Base-by-base conservation (phyloP, 768 basidiomycete species). In the Agaricus blazei region DNA sequence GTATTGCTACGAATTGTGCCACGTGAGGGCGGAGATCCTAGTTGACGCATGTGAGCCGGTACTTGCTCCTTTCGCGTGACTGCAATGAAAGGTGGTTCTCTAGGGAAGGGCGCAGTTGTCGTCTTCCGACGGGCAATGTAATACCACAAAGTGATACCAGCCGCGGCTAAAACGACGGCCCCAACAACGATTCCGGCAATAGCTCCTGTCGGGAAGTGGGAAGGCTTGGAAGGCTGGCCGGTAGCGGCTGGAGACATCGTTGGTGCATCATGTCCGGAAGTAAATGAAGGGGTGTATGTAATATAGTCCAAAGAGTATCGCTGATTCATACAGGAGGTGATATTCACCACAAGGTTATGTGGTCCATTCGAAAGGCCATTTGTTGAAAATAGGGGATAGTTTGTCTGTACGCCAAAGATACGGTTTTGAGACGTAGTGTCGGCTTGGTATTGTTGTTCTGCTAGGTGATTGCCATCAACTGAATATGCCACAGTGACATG, bases 261-360 rank as follows among this genome's bases (percentile, higher is more conserved):
- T 15, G 51, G 31, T 12, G 36, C 31, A 7, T 52, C 27, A 5
- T 19, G 24, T 24, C 48, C 48, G 15, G 58, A 56, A n/a, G 63
- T 50, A 37, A 65, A 65, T 5, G 65, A 64, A 3, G 68, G 67
- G 8, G 54, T 58, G 43, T 68, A 68, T 15, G 63, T 58, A 38
- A 68, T 64, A 45, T 68, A 70, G 54, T 68, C 68, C 0, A 70
- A 38, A 1, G 60, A 57, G 29, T 65, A 64, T 2, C 54, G 47
- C 14, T 62, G 60, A 38, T 61, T 61, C 29, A 48, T 47, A 47
- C 60, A 59, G 15, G 54, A 55, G 1, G 54, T 58, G n/a, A 70
- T 57, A 9, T 64, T 62, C 23, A 69, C 58, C 3, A 53, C 49
- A 34, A 69, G 59, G 7, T 54, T 62, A 46, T 67, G 64, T 2